phyloP scores from a whole-genome alignment of 345 rosid genomes.

The Rhodamnia argentea region DNA sequence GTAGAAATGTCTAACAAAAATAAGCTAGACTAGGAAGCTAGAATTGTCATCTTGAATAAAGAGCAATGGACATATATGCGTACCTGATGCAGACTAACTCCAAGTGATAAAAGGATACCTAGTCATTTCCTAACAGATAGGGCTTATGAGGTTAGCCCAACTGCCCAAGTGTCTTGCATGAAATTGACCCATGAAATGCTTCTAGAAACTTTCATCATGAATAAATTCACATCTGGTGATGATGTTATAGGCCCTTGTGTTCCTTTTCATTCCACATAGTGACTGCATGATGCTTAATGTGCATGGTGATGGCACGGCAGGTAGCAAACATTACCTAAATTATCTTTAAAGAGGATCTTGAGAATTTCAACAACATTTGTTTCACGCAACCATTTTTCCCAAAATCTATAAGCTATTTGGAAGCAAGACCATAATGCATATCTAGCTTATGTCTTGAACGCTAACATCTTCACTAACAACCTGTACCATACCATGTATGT shows the following conservation, averaged over 20 bases:
- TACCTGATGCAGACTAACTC: background rate
- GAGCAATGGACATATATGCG: background rate
- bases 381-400: background rate
- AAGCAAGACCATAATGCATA: background rate
- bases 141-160: background rate
- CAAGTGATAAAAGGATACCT: background rate
- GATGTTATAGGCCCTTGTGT: background rate
- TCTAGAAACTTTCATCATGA: background rate
- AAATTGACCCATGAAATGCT: background rate
- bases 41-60: background rate
- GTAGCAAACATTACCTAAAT: background rate
- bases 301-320: background rate
- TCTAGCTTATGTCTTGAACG: constrained; percentile 36
- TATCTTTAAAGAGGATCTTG: background rate
- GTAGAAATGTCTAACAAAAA: background rate
- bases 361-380: background rate
- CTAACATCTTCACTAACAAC: constrained; percentile 35
- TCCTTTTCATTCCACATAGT: background rate
- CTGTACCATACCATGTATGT: background rate
- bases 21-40: background rate
- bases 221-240: background rate
- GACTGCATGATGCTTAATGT: background rate
- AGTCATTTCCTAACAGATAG: background rate
- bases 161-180: background rate
- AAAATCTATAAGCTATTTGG: background rate